Conservation (phyloP, 495 filamentous ascomycete genomes). For the Penicillium canariense region DNA sequence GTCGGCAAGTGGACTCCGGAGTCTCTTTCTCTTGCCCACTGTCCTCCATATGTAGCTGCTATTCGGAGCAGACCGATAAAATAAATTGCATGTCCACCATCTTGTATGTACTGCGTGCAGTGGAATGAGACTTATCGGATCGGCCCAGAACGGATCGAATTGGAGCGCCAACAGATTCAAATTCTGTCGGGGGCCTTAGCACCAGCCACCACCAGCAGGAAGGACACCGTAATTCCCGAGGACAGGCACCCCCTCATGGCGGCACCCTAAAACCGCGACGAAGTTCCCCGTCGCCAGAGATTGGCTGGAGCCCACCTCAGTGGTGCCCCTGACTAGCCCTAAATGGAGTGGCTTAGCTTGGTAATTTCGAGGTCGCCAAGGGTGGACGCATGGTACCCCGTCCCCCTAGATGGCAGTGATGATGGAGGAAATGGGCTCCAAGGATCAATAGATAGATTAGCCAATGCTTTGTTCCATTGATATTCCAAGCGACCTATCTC, state of each 20-base stretch:
- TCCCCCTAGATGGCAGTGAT: background rate
- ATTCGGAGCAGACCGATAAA: background rate
- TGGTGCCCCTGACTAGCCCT: constrained; percentile 24
- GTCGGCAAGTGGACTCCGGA: background rate
- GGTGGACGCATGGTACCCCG: background rate
- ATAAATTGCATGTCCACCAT: background rate
- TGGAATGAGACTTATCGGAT: background rate
- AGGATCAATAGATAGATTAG: background rate
- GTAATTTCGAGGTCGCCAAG: constrained; percentile 8
- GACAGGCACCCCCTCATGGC: background rate
- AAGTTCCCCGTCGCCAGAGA: constrained; percentile 12
- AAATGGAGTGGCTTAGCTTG: background rate
- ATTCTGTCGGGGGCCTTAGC: background rate
- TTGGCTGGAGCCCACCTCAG: constrained; percentile 8
- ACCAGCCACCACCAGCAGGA: constrained; percentile 2
- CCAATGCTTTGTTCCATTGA: background rate
- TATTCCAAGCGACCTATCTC: background rate
- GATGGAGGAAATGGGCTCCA: too few relatives aligned
- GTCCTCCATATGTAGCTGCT: too few relatives aligned
- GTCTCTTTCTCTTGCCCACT: too few relatives aligned
- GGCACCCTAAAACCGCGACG: constrained; percentile 8
- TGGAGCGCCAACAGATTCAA: background rate
- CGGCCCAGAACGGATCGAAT: background rate
- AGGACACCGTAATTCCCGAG: too few relatives aligned
- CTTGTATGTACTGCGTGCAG: too few relatives aligned